These are phyloP conservation scores for Dioscorea cayenensis DNA, from an alignment of 116 monocot species.

Conservation along the genomic window DNA sequence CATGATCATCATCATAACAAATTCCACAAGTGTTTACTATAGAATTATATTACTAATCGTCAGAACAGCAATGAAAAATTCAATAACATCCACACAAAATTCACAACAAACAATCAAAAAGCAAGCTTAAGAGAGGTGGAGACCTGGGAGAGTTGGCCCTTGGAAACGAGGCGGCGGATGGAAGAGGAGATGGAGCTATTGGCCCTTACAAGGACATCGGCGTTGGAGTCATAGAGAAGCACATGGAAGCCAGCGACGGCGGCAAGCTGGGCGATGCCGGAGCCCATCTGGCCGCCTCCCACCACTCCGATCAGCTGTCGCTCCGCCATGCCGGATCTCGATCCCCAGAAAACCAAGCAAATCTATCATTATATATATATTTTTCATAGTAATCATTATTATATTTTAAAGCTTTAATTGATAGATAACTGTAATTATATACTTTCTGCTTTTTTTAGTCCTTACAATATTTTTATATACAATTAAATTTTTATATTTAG, in stretches of 20 bases:
- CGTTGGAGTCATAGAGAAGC: conserved; percentile 57
- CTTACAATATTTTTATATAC: no score
- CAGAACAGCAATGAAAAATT: no score
- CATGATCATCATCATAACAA: no score
- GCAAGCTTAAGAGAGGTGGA: neutral
- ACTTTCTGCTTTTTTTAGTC: no score
- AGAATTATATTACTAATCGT: no score
- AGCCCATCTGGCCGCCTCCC: conserved; percentile 93
- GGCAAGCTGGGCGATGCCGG: conserved; percentile 91
- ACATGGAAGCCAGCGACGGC: conserved; percentile 60
- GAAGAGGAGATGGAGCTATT: conserved; percentile 31
- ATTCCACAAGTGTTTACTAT: no score
- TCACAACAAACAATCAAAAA: neutral
- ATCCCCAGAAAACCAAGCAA: neutral
- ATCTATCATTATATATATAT: no score
- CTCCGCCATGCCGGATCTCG: conserved; percentile 2
- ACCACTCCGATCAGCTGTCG: conserved; percentile 51
- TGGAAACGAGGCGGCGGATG: conserved; percentile 60
- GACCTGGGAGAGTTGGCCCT: conserved; percentile 63
- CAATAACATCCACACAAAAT: no score
- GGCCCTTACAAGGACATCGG: conserved; percentile 46
- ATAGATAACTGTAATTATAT: no score
- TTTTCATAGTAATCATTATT: no score
- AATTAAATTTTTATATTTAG: no score
- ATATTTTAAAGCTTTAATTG: no score